Evolutionary conservation across 2,329 filamentous ascomycete genomes (phyloP).

Genomic region (Fusarium bactridioides): DNA sequence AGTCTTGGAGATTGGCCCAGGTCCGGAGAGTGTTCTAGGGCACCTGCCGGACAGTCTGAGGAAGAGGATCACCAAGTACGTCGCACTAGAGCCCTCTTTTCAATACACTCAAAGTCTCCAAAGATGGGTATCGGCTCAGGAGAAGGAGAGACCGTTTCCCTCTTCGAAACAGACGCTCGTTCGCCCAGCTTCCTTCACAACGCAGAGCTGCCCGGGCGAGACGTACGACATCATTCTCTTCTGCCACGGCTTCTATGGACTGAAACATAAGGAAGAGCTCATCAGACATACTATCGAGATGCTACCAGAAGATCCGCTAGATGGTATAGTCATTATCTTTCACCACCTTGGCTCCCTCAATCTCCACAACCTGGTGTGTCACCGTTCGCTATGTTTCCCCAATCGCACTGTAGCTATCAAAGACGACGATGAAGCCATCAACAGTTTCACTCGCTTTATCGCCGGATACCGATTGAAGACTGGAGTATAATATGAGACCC

Average conservation of each 20-base stretch:
- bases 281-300: conserved; percentile 57
- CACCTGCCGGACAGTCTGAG: conserved; percentile 53
- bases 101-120: conserved; percentile 55
- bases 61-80: conserved; percentile 57
- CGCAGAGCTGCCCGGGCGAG: conserved; percentile 43
- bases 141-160: conserved; percentile 49
- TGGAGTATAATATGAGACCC: conserved; percentile 39
- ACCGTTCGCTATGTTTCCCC: conserved; percentile 57
- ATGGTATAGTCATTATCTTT: conserved; percentile 61
- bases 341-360: conserved; percentile 58
- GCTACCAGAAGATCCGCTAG: conserved; percentile 51
- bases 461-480: conserved; percentile 53
- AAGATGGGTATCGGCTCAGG: conserved; percentile 49
- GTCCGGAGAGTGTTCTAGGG: conserved; percentile 62
- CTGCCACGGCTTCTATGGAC: conserved; percentile 71
- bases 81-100: conserved; percentile 61
- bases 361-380: conserved; percentile 57
- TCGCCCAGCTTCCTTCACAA: conserved; percentile 48
- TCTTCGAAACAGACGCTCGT: conserved; percentile 48
- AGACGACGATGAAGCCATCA: conserved; percentile 55
- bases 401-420: conserved; percentile 52
- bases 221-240: conserved; percentile 66
- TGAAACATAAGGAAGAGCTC: conserved; percentile 56
- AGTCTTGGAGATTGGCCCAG: conserved; percentile 67
- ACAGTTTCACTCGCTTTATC: conserved; percentile 62